Evolutionary conservation across 2,329 filamentous ascomycete species (phyloP), one percentile per base, ranked within the genome.

Genomic region (Trichoderma hamatum): DNA sequence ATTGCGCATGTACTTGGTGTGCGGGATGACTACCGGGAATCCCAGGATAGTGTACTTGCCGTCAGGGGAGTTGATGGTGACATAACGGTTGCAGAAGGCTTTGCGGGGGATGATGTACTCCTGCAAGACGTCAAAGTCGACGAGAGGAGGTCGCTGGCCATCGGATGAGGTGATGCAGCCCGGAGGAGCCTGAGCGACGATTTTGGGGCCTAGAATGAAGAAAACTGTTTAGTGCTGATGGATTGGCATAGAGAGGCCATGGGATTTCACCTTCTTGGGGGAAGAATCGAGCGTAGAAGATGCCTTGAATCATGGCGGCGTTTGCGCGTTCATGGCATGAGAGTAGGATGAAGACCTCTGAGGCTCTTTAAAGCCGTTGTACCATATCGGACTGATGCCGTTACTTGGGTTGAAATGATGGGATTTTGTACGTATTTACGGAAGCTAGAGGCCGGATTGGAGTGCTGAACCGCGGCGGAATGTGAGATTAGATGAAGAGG

Each of bases 41-140:
- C 94, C 93, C 39, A 99, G 86, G 67, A 99, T 89, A 69, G 90
- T 89, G 79, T 94, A 91, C 72, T 88, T 88, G 73, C 84, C 84
- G 67, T 88, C 86, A 0, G 88, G 87, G 56, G 92, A 91, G 78
- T 90, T 90, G 68, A 96, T 90, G 32, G 92, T 91, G 71, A 98
- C 86, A 70, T 94, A 90, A 72, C 94, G 92, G 78, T 97, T 96
- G 85, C 95, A 97, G 77, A 99, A 96, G 75, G 95, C 92, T 80
- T 97, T 93, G 66, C 93, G 91, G 21, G 96, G 96, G 75, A 99
- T 97, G 76, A 99, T 91, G 82, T 97, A 97, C 78, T 95, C 91
- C 19, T 93, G 92, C 73, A 98, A 87, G 63, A 93, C 90, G 72
- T 92, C 88, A 81, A 97, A 98, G 80, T 94, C 89, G 76, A 97